Percentiles rank a stretch among this genome's conserved stretches.
Evolutionary conservation across 768 basidiomycete species (phyloP).

Genomic region (Holtermannia corniformis): DNA sequence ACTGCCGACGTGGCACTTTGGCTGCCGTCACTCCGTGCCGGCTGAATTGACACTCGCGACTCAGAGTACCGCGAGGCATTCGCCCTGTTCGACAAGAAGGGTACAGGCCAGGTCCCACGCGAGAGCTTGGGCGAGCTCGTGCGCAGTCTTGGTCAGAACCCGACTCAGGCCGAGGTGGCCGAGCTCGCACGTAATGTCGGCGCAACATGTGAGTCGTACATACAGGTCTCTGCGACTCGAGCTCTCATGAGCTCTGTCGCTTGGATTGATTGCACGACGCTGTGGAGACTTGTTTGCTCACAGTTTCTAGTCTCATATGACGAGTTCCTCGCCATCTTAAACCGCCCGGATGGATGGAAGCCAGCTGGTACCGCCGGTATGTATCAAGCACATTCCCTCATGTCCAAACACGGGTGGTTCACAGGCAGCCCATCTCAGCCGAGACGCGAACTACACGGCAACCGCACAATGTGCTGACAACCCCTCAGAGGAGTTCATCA

Average conservation of each 20-base stretch:
- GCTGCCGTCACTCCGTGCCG: too few relatives aligned
- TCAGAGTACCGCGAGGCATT: conserved; percentile 94
- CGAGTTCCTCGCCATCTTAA: conserved; percentile 79
- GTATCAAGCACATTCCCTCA: conserved; percentile 17
- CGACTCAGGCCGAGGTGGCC: conserved; percentile 94
- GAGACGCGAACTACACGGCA: neutral
- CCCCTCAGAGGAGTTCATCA: conserved; percentile 84
- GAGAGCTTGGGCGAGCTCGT: conserved; percentile 86
- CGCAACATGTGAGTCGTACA: conserved; percentile 55
- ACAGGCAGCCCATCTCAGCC: neutral
- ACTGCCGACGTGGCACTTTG: neutral
- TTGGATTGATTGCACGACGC: too few relatives aligned
- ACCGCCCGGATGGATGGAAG: conserved; percentile 92
- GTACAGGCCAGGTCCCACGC: conserved; percentile 77
- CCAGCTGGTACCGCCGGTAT: conserved; percentile 89
- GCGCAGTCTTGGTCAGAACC: conserved; percentile 92
- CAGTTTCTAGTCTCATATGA: conserved; percentile 97
- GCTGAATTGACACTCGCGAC: too few relatives aligned
- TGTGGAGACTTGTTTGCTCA: too few relatives aligned
- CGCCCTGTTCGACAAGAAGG: conserved; percentile 94
- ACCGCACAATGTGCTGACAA: neutral
- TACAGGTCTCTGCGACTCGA: neutral
- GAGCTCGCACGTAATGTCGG: conserved; percentile 66
- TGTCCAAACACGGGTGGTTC: neutral
- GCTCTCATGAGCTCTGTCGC: neutral